A percentile compares a stretch with the other conserved stretches of the same genome.
Evolutionary conservation across 2,329 filamentous ascomycete species (phyloP).

Genomic region (Alternaria tenuissima): DNA sequence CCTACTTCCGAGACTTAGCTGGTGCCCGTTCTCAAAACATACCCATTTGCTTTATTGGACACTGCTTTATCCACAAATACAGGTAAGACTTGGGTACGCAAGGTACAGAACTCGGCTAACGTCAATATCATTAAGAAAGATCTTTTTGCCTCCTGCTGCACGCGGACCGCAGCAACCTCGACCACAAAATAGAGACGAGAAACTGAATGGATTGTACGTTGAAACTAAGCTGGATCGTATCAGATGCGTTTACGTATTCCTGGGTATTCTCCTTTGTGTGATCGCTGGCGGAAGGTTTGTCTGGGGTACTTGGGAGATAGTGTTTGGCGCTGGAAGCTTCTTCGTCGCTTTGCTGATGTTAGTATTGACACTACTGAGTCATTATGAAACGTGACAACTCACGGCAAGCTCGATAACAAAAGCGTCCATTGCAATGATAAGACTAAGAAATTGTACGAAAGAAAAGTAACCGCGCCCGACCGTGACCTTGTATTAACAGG

Average conservation of each 20-base stretch:
- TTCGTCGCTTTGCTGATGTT: conserved; percentile 13
- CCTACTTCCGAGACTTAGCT: neutral
- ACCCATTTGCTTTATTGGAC: neutral
- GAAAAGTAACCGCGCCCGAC: no score
- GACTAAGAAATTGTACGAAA: no score
- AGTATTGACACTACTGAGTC: neutral
- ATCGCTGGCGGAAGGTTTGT: neutral
- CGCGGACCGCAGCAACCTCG: neutral
- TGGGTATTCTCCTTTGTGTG: neutral
- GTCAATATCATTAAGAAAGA: neutral
- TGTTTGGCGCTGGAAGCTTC: conserved; percentile 20
- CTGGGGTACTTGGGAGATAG: conserved; percentile 15
- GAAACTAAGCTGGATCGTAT: neutral
- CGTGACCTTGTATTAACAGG: rapidly evolving
- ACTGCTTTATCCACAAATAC: neutral
- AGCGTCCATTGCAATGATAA: neutral
- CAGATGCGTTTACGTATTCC: neutral
- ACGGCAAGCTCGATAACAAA: neutral
- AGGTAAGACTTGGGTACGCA: neutral
- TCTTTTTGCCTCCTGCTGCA: neutral
- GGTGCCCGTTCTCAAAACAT: neutral
- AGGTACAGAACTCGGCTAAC: neutral
- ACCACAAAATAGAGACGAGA: neutral
- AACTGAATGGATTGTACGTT: neutral
- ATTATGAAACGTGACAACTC: neutral